Conservation (phyloP, 345 rosid species). For the Viola odorata region DNA sequence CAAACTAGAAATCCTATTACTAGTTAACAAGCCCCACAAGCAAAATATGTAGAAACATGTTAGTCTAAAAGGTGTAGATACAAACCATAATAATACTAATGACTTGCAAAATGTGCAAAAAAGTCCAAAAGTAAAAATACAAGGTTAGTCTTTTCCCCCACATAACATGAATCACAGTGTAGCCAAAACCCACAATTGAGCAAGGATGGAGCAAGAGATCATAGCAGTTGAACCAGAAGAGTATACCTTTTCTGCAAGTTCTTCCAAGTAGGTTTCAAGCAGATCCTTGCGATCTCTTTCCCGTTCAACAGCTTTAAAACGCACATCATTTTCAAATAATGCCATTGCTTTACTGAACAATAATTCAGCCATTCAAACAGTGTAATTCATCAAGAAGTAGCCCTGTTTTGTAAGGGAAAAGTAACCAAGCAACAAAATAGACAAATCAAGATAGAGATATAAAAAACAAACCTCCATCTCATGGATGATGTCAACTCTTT, state of each 20-base stretch:
- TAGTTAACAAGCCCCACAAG: no score
- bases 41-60: no score
- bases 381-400: constrained; percentile 12
- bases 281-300: constrained; percentile 87
- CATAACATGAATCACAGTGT: no score
- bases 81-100: no score
- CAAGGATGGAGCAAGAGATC: neutral
- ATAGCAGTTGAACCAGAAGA: constrained; percentile 6
- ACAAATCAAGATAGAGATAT: neutral
- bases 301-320: constrained; percentile 79
- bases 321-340: constrained; percentile 76
- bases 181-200: no score
- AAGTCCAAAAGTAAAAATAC: no score
- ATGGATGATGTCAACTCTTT: constrained; percentile 62
- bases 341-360: constrained; percentile 67
- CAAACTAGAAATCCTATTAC: no score
- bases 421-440: neutral
- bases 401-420: neutral
- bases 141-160: no score
- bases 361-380: constrained; percentile 16
- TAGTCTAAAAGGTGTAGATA: no score
- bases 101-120: no score
- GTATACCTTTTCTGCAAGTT: constrained; percentile 66
- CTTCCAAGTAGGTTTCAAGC: constrained; percentile 63
- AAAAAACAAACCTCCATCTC: constrained; percentile 81